These are phyloP conservation scores for Purshia tridentata DNA, from an alignment of 306 rosid species.

Conservation along the genomic window DNA sequence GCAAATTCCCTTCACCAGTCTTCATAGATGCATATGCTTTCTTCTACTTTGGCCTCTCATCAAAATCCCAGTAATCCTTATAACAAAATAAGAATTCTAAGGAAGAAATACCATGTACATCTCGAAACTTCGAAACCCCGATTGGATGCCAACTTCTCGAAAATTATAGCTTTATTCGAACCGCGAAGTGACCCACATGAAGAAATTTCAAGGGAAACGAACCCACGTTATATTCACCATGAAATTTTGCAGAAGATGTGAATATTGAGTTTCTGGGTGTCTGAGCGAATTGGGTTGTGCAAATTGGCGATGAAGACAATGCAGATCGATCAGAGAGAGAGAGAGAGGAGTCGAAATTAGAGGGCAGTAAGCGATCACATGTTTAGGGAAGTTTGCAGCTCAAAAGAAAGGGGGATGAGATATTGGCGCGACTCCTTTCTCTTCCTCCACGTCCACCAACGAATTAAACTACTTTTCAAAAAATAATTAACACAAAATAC, in stretches of 20 bases:
- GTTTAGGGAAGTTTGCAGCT: slow-evolving; percentile 38
- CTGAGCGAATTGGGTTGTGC: slow-evolving; percentile 20
- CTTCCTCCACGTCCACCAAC: slow-evolving; percentile 38
- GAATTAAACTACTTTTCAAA: slow-evolving; percentile 21
- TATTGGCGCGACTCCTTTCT: slow-evolving; percentile 60
- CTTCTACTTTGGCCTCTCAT: slow-evolving; percentile 71
- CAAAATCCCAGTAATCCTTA: slow-evolving; percentile 45
- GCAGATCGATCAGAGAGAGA: slow-evolving; percentile 20
- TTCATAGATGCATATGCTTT: slow-evolving; percentile 69
- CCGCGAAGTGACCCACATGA: neutral
- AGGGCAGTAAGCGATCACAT: slow-evolving; percentile 56
- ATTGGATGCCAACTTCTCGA: neutral
- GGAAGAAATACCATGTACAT: neutral
- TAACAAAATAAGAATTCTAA: neutral
- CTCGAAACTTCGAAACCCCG: neutral
- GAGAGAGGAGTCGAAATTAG: slow-evolving; percentile 55
- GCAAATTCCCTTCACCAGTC: slow-evolving; percentile 49
- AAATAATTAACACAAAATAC: neutral
- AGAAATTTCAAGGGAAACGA: slow-evolving; percentile 1
- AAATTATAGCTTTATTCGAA: neutral
- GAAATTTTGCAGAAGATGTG: neutral
- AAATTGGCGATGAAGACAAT: slow-evolving; percentile 12
- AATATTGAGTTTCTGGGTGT: slow-evolving; percentile 8
- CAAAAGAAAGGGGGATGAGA: slow-evolving; percentile 39
- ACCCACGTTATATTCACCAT: neutral